Evolutionary conservation across 2,329 filamentous ascomycete species (phyloP).

Genomic region (Thielaviopsis punctulata): DNA sequence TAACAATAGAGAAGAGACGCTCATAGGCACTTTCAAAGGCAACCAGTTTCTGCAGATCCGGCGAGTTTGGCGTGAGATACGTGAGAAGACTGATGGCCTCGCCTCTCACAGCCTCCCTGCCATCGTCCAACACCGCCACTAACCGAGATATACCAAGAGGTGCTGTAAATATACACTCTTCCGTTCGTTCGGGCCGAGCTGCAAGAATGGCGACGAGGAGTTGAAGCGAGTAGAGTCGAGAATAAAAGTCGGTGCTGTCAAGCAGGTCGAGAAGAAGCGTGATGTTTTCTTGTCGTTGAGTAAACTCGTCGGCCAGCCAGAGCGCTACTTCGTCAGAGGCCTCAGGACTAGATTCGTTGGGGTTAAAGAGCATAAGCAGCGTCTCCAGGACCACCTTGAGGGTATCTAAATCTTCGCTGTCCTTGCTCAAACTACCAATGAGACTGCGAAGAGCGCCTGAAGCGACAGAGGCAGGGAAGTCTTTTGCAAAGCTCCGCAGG

Average conservation of each 20-base stretch:
- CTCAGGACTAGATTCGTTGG: conserved; percentile 59
- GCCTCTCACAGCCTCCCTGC: conserved; percentile 71
- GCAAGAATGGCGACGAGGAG: conserved; percentile 72
- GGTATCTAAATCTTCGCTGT: conserved; percentile 89
- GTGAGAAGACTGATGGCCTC: conserved; percentile 77
- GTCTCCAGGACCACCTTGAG: conserved; percentile 92
- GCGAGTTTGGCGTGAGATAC: conserved; percentile 68
- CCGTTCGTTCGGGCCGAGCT: conserved; percentile 75
- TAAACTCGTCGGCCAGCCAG: conserved; percentile 96
- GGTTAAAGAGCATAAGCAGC: conserved; percentile 74
- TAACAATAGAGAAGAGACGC: conserved; percentile 65
- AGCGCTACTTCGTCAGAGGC: conserved; percentile 89
- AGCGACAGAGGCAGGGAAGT: conserved; percentile 88
- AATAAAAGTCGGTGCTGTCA: conserved; percentile 75
- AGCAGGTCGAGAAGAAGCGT: conserved; percentile 78
- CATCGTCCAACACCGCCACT: conserved; percentile 69
- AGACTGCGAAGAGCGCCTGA: conserved; percentile 80
- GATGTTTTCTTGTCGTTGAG: conserved; percentile 92
- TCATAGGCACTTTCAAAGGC: conserved; percentile 93
- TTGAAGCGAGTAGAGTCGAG: conserved; percentile 78
- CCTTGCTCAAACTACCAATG: conserved; percentile 69
- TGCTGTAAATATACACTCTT: conserved; percentile 83
- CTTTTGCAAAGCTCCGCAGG: conserved; percentile 86
- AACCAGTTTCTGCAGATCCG: conserved; percentile 85
- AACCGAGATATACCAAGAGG: conserved; percentile 76